Conservation (phyloP, 1,284 basidiomycete species). For the Sporisorium graminicola region DNA sequence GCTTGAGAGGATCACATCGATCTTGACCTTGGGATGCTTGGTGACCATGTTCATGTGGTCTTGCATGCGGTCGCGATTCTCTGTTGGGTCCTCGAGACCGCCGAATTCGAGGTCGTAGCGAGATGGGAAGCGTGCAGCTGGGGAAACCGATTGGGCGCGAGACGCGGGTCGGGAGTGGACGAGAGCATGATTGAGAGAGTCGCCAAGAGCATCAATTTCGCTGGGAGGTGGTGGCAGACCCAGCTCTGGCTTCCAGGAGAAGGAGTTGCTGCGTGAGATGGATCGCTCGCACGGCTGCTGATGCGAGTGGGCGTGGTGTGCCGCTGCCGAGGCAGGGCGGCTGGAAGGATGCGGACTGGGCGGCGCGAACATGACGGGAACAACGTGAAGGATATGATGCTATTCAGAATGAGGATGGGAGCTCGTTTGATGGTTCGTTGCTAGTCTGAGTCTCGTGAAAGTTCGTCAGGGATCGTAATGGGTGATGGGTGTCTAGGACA, state of each 20-base stretch:
- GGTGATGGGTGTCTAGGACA: background rate
- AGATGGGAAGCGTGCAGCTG: conserved; percentile 23
- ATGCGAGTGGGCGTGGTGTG: conserved; percentile 17
- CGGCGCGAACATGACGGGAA: conserved; percentile 50
- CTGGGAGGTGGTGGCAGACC: conserved; percentile 59
- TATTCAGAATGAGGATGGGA: background rate
- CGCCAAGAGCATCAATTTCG: conserved; percentile 43
- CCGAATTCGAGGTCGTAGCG: conserved; percentile 49
- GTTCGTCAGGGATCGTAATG: conserved; percentile 19
- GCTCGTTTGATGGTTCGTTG: conserved; percentile 4
- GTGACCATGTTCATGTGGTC: conserved; percentile 60
- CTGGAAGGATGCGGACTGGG: conserved; percentile 28
- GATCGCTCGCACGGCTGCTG: conserved; percentile 27
- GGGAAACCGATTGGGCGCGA: conserved; percentile 31
- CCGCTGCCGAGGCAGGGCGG: conserved; percentile 46
- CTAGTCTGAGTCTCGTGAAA: background rate
- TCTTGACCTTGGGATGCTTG: conserved; percentile 64
- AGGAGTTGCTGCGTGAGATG: conserved; percentile 33
- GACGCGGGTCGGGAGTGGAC: conserved; percentile 21
- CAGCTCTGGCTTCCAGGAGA: conserved; percentile 52
- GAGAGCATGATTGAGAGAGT: conserved; percentile 36
- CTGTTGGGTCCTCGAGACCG: conserved; percentile 31
- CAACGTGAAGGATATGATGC: background rate
- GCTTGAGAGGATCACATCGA: conserved; percentile 53
- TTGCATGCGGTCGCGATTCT: conserved; percentile 36